Evolutionary conservation across 345 rosid genomes (phyloP), one percentile per base, ranked within the genome.

Genomic region (Triadica sebifera): DNA sequence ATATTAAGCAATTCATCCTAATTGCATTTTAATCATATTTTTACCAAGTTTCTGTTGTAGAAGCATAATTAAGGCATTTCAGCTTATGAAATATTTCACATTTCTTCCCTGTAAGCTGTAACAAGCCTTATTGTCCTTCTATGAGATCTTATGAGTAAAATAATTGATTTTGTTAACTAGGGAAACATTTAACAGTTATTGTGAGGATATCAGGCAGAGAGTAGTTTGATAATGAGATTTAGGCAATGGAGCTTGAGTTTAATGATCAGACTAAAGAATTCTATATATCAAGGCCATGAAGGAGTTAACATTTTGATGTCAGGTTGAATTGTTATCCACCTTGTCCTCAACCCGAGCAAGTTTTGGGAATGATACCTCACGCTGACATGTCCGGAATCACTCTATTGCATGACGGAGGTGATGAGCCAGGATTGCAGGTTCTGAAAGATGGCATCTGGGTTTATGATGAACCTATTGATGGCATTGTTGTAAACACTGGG

Each of bases 401-500:
- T 58, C 62, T 76, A 52, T 55, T 76, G 61, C 74, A 62, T 55
- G 74, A 80, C 15, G 56, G 56, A 6, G 63, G 71, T 8, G 65
- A 76, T 45, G 43, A 19, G 47, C 77, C 71, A 8, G 80, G 80
- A 10, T 55, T 73, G n/a, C 83, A 76, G 67, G 19, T 73, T 60
- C 52, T 68, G 25, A 76, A 69, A 57, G 80, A 80, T 0, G 77
- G 75, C n/a, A 12, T 51, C 17, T 69, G 83, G 75, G 50, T 80
- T 58, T 52, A 11, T 38, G 78, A 64, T 64, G 65, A 60, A 55
- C 80, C 80, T 2, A 12, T 69, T 17, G 57, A 64, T 15, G 80
- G 72, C 47, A 45, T 80, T n/a, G 77, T 76, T 9, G 78, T 76
- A 34, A 80, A 64, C 62, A 64, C 63, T 22, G 83, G 83, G n/a